Evolutionary conservation across 768 basidiomycete genomes (phyloP), one percentile per base, ranked within the genome.

Genomic region (Polyporus arcularius): DNA sequence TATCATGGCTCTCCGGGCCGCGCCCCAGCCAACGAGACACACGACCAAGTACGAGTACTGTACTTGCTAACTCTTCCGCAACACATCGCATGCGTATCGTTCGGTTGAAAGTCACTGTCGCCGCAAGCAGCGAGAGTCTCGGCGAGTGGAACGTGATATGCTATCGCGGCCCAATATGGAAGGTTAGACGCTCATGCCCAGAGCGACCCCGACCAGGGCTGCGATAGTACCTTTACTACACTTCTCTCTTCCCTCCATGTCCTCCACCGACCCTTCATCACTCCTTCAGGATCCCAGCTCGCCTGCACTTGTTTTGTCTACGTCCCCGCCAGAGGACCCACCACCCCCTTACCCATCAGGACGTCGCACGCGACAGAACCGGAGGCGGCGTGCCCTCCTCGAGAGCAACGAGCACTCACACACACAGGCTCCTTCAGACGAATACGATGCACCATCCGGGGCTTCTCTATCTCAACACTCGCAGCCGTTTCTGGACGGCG

Each of bases 271-370:
- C 16, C 53, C 61, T 7, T 31, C 57, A 2, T 32, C 46, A 8
- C 48, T 62, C 21, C 55, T 61, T n/a, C 55, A 57, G 11, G 60
- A 61, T 5, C 55, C 55, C 30, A 46, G 55, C 2, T 55, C 65
- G 14, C 58, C 65, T 5, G 50, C 55, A 4, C 18, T 68, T 9
- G 58, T 70, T 4, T 52, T 68, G 11, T 62, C 57, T 11, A 64
- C 59, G 16, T 62, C 56, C 11, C 66, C 66, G n/a, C 67, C 71
- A 5, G 58, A 72, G 10, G 88, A 90, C 65, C 89, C 89, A 3
- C 89, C 89, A 10, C 89, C 89, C 0, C 89, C 89, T 2, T 90
- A 90, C 71, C 88, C 87, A 18, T 76, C 79, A 18, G 68, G 79
- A 60, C 76, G 84, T 21, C 80, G 82, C 40, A 57, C 72, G 7